Evolutionary conservation across 495 filamentous ascomycete genomes (phyloP).

Genomic region (Astrocystis sublimbata): DNA sequence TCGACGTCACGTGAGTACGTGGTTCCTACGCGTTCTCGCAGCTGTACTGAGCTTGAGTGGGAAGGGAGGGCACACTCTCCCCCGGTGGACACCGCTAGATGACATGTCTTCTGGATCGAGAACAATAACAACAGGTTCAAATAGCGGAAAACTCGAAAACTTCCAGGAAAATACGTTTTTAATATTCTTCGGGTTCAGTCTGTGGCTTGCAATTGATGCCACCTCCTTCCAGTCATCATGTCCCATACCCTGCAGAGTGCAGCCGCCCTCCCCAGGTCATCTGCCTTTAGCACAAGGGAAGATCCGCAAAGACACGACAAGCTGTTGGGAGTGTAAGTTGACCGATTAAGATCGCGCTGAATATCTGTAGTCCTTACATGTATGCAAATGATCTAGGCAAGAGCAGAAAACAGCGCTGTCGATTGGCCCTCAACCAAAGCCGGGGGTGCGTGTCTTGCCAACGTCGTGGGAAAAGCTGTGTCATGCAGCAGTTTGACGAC

Average conservation of each 20-base stretch:
- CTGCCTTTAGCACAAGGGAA: not conserved
- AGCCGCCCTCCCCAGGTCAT: not conserved
- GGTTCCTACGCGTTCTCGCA: not conserved
- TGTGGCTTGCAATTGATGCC: not conserved
- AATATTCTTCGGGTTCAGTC: not conserved
- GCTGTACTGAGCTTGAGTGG: no score
- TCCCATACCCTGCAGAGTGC: not conserved
- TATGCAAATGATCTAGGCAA: not conserved
- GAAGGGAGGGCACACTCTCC: not conserved
- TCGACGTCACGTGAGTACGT: not conserved
- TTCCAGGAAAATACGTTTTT: no score
- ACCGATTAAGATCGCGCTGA: not conserved
- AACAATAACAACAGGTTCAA: no score
- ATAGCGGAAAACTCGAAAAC: no score
- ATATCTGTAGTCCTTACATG: not conserved
- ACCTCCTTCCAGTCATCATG: not conserved
- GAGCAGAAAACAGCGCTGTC: slow-evolving; percentile 5
- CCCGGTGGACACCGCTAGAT: no score
- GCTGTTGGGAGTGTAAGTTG: slow-evolving; percentile 10
- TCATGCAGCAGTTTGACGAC: slow-evolving; percentile 5
- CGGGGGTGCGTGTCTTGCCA: slow-evolving; percentile 3
- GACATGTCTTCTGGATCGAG: no score
- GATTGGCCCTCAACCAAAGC: not conserved
- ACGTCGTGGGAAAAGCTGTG: slow-evolving; percentile 1
- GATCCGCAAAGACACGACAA: slow-evolving; percentile 8